These are phyloP conservation scores for Leccinellum luteum DNA, from an alignment of 768 basidiomycete species.

Conservation along the genomic window DNA sequence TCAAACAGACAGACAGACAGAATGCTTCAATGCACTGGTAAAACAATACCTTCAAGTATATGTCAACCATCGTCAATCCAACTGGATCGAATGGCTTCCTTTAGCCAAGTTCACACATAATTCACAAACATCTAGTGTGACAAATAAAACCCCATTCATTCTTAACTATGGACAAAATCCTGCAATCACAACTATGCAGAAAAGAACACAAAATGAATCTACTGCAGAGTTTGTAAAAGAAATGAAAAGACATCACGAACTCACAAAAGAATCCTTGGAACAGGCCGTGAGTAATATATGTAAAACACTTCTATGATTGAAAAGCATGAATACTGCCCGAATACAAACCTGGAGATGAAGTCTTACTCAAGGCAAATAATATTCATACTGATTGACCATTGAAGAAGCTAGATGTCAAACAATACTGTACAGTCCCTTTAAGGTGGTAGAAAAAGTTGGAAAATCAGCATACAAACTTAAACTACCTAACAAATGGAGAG, in stretches of 20 bases:
- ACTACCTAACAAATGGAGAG: background rate
- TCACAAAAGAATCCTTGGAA: background rate
- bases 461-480: background rate
- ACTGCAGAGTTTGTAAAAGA: background rate
- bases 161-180: background rate
- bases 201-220: no score
- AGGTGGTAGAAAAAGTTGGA: background rate
- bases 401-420: background rate
- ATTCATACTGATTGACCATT: background rate
- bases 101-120: background rate
- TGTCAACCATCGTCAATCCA: background rate
- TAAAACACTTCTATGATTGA: background rate
- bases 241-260: background rate
- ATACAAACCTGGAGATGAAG: background rate
- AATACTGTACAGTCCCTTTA: background rate
- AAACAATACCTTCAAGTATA: background rate
- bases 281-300: background rate
- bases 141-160: background rate
- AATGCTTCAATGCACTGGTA: background rate
- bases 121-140: background rate
- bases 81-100: background rate
- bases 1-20: background rate
- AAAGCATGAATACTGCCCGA: background rate
- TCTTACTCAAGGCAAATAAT: background rate
- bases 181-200: no score